Conservation (phyloP, 306 rosid genomes). For the Astragalus glycyphyllos region DNA sequence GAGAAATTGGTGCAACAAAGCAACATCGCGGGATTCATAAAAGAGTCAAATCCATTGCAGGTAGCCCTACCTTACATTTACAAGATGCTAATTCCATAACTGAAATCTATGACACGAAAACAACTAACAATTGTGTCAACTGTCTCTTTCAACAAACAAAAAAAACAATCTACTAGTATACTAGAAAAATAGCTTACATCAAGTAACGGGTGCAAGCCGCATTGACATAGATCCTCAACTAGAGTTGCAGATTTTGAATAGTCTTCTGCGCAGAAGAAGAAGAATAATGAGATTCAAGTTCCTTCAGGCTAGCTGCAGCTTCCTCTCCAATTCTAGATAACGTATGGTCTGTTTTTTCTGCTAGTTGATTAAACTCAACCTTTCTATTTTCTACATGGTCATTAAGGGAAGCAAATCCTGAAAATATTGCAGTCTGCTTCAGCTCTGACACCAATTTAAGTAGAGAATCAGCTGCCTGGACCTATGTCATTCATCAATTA, state of each 20-base stretch:
- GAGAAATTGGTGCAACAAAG: too few relatives aligned
- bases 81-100: neutral
- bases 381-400: slow-evolving; percentile 88
- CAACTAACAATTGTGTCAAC: neutral
- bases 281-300: slow-evolving; percentile 81
- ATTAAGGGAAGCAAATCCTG: slow-evolving; percentile 92
- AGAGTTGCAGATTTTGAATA: slow-evolving; percentile 40
- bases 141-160: neutral
- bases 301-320: slow-evolving; percentile 83
- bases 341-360: slow-evolving; percentile 64
- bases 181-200: slow-evolving; percentile 4
- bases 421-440: slow-evolving; percentile 91
- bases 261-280: slow-evolving; percentile 69
- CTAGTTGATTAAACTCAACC: slow-evolving; percentile 71
- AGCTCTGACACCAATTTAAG: slow-evolving; percentile 83
- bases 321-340: slow-evolving; percentile 83
- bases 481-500: slow-evolving; percentile 49
- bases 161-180: neutral
- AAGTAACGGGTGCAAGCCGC: neutral
- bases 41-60: neutral
- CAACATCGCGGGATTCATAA: too few relatives aligned
- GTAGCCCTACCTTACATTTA: neutral
- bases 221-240: slow-evolving; percentile 36
- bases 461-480: slow-evolving; percentile 81
- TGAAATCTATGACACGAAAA: neutral